These are phyloP conservation scores for Fusarium sp. DNA, from an alignment of 2,329 filamentous ascomycete genomes.

Conservation along the genomic window DNA sequence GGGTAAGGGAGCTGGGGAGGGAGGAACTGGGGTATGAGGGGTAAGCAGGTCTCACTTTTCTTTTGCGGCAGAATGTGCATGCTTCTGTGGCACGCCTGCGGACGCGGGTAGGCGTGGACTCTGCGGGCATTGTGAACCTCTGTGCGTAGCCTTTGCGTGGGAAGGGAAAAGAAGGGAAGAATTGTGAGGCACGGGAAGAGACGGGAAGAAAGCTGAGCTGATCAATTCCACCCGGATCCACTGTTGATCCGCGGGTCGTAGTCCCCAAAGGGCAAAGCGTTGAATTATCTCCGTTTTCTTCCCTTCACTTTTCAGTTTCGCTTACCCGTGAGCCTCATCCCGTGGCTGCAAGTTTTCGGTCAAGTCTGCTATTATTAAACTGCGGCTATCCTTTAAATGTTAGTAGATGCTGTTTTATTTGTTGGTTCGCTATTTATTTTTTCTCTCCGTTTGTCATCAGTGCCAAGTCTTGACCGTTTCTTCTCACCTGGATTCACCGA, in stretches of 20 bases:
- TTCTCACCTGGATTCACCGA: background rate
- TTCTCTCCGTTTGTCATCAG: background rate
- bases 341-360: background rate
- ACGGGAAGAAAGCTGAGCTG: slow-evolving; percentile 1
- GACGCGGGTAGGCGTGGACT: slow-evolving; percentile 16
- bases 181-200: slow-evolving; percentile 2
- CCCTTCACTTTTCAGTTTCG: background rate
- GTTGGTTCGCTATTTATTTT: background rate
- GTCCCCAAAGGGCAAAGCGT: background rate
- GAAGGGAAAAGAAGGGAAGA: background rate
- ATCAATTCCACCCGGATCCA: background rate
- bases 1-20: background rate
- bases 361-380: background rate
- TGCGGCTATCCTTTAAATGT: background rate
- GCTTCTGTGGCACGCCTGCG: slow-evolving; percentile 43
- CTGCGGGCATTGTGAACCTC: background rate
- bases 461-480: background rate
- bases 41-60: slow-evolving; percentile 37
- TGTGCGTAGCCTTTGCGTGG: background rate
- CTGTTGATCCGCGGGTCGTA: slow-evolving; percentile 14
- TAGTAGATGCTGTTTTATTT: background rate
- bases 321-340: background rate
- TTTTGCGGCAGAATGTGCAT: slow-evolving; percentile 43
- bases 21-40: background rate
- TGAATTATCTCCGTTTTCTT: background rate